Evolutionary conservation across 1,284 basidiomycete species (phyloP).

Genomic region (Taiwanofungus camphoratus): DNA sequence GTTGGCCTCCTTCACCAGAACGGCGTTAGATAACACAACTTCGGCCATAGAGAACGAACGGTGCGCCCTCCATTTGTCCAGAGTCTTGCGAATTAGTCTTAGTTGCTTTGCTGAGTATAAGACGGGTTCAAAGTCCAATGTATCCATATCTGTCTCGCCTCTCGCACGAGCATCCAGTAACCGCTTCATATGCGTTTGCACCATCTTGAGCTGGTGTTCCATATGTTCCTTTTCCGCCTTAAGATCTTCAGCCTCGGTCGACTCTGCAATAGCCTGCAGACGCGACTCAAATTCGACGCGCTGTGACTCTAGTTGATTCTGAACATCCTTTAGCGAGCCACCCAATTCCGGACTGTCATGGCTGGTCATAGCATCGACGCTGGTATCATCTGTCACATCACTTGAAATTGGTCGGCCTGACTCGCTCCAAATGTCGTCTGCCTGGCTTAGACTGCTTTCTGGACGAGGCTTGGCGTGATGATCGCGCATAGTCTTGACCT

Average conservation of each 20-base stretch:
- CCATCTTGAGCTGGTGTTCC: constrained; percentile 78
- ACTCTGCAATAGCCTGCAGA: constrained; percentile 67
- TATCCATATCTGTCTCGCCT: constrained; percentile 61
- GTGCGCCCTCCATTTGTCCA: constrained; percentile 83
- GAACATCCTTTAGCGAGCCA: constrained; percentile 59
- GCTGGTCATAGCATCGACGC: constrained; percentile 61
- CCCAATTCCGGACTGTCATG: constrained; percentile 66
- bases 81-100: constrained; percentile 70
- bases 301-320: constrained; percentile 55
- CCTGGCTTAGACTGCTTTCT: constrained; percentile 79
- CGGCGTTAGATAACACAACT: constrained; percentile 78
- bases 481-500: constrained; percentile 85
- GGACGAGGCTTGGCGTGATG: constrained; percentile 67
- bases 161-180: constrained; percentile 75
- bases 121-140: constrained; percentile 65
- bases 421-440: constrained; percentile 85
- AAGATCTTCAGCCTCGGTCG: constrained; percentile 75
- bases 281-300: constrained; percentile 52
- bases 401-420: constrained; percentile 67
- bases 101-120: constrained; percentile 80
- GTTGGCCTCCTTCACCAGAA: constrained; percentile 91
- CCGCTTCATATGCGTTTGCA: constrained; percentile 80
- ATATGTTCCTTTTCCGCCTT: constrained; percentile 88
- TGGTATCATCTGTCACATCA: constrained; percentile 82
- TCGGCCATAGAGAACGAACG: constrained; percentile 91